Evolutionary conservation across 2,329 filamentous ascomycete genomes (phyloP), one percentile per base, ranked within the genome.

Genomic region (Exophiala spinifera): DNA sequence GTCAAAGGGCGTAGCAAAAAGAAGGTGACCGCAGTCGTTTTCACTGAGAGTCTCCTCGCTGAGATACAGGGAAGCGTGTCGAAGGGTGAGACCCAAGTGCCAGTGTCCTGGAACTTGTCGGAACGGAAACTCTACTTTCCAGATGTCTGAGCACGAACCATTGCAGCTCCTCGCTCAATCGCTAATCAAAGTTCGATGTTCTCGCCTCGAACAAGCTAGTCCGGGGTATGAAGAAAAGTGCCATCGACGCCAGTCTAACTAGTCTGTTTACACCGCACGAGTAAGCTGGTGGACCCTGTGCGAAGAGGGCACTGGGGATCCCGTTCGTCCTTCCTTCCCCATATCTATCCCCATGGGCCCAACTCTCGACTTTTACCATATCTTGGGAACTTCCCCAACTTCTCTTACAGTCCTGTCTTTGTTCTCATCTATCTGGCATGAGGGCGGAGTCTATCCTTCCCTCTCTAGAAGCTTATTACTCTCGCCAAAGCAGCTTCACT

Each of bases 151-250:
- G 36, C 36, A 39, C 14, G 36, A 39, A 39, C 36, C 36, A 39
- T 15, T 11, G 14, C 36, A 39, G 17, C 14, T n/a, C 17, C 11
- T 14, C 28, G n/a, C 40, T 51, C 55, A 57, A 57, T 57, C 51
- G 51, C 46, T 49, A 21, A 37, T n/a, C 15, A 23, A 8, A n/a
- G 21, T 31, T 15, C 31, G 19, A 28, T 10, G 19, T 13, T 7
- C 15, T 49, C 34, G 15, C 14, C 33, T 20, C 44, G 17, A 53
- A 46, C 54, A 43, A 43, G 55, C 43, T 48, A 51, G 49, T 59
- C 57, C 44, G 53, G 57, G 53, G 57, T 56, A 59, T 10, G 39
- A 42, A 49, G 51, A 42, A 43, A 44, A 46, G 44, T 47, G 25
- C 49, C 40, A 20, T 28, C 25, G 28, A 31, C 28, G 28, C 23